Base-by-base conservation (phyloP, 2,329 filamentous ascomycete genomes). In the Trichocomaceae sp. region DNA sequence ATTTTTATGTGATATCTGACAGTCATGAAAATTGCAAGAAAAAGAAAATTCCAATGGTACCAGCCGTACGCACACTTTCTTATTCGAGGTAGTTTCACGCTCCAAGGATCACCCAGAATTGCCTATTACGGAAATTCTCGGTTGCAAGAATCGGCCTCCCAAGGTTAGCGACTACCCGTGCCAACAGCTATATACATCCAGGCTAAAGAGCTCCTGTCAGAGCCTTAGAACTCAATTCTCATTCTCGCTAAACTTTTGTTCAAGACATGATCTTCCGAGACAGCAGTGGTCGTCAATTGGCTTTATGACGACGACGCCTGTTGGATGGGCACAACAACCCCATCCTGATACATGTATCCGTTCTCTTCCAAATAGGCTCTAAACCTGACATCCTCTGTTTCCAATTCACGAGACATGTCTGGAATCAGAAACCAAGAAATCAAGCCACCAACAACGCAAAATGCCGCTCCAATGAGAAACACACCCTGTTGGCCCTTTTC, bases 401-500 rank as follows among this genome's bases (percentile, higher is more conserved):
- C 74, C 22, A 78, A 62, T 19, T 69, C 65, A 3, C 64, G 65
- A 42, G 69, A 67, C 7, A 69, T 67, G 55, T 79, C 72, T 1
- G 75, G 75, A 31, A 80, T 74, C 1, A 80, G n/a, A 64, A 47
- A 75, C 61, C 72, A 74, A 0, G 74, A 68, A 20, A 77, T 66
- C 3, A 76, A 49, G 0, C 71, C 73, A 2, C 77, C 78, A 2
- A 77, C 57, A 0, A 76, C 68, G 0, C 77, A 77, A 64, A 81
- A 80, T 0, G 67, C 77, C 1, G 75, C 75, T 0, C 78, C 78
- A 47, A 80, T 77, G 5, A 81, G 64, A 58, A 81, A 81, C 0
- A 75, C 75, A 0, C 71, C 75, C 54, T 79, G 77, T 19, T 77
- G 70, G 1, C 77, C 78, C 64, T 50, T 75, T 68, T 20, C 71